These are phyloP conservation scores for Schrenkiella parvula DNA, from an alignment of 345 rosid genomes.

Conservation along the genomic window DNA sequence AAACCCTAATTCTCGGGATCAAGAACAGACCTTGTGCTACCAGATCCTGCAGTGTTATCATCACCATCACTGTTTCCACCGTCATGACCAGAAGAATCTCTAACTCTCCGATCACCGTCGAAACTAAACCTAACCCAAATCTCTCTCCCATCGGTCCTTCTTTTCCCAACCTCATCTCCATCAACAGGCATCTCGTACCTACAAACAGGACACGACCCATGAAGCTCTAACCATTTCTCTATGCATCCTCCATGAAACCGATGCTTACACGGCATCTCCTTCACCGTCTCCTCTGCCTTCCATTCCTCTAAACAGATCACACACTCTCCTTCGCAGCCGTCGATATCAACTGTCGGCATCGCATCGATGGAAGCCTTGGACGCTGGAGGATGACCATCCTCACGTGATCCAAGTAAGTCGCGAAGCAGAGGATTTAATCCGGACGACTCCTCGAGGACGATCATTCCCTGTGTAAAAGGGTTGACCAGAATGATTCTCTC, in stretches of 20 bases:
- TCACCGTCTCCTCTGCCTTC: slow-evolving; percentile 39
- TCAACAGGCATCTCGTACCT: slow-evolving; percentile 76
- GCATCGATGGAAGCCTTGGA: slow-evolving; percentile 69
- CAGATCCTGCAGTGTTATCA: neutral
- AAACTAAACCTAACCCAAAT: slow-evolving; percentile 63
- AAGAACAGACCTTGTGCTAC: neutral
- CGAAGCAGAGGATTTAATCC: slow-evolving; percentile 46
- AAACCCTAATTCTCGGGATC: neutral
- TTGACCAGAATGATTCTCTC: slow-evolving; percentile 60
- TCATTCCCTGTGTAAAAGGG: slow-evolving; percentile 65
- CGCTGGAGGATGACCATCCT: slow-evolving; percentile 70
- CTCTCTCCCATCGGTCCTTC: slow-evolving; percentile 33
- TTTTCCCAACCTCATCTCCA: slow-evolving; percentile 32
- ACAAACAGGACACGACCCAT: slow-evolving; percentile 86
- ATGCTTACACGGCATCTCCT: slow-evolving; percentile 83
- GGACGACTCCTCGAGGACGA: slow-evolving; percentile 49
- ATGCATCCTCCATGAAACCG: slow-evolving; percentile 71
- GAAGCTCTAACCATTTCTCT: slow-evolving; percentile 70
- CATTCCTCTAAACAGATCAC: slow-evolving; percentile 66
- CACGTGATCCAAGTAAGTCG: slow-evolving; percentile 21
- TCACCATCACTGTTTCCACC: neutral
- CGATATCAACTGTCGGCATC: slow-evolving; percentile 44
- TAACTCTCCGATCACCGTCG: slow-evolving; percentile 31
- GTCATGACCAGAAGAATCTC: slow-evolving; percentile 20
- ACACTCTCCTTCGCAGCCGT: slow-evolving; percentile 44